Percentiles rank a stretch among this genome's conserved stretches.
Conservation (phyloP, 1,284 basidiomycete genomes). For the Peniophora sp. region DNA sequence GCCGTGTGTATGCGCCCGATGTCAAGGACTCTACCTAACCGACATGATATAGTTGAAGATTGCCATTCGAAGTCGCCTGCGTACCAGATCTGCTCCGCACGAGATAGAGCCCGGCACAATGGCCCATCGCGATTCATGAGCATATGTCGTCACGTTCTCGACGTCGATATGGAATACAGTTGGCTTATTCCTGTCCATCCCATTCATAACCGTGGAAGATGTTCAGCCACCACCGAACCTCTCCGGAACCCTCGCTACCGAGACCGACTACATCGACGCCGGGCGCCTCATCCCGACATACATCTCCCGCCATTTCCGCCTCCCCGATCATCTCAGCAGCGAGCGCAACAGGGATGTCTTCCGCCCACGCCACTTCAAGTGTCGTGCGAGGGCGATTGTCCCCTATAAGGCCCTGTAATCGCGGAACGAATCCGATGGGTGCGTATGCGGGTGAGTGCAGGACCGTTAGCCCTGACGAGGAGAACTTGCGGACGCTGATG, state of each 20-base stretch:
- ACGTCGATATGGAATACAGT: too few species aligned
- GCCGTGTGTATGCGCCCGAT: too few species aligned
- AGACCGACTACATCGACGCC: conserved; percentile 18
- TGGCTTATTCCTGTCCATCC: conserved; percentile 45
- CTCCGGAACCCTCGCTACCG: conserved; percentile 37
- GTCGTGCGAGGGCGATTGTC: conserved; percentile 36
- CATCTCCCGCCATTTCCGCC: conserved; percentile 56
- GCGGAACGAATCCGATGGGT: conserved; percentile 53
- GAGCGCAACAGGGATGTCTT: conserved; percentile 64
- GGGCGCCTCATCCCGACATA: conserved; percentile 71
- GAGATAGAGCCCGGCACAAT: background rate
- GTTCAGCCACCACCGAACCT: conserved; percentile 63
- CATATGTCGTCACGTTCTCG: too few species aligned
- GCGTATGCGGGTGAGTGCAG: conserved; percentile 79
- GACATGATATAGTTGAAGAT: too few species aligned
- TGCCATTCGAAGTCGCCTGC: too few species aligned
- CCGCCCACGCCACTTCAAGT: conserved; percentile 59
- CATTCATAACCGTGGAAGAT: conserved; percentile 57
- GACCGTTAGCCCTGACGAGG: conserved; percentile 65
- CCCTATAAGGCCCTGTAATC: conserved; percentile 46
- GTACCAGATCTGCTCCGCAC: background rate
- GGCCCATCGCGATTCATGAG: too few species aligned
- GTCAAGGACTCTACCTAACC: too few species aligned
- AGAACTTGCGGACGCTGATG: conserved; percentile 62
- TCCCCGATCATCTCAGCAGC: conserved; percentile 67